Evolutionary conservation across 371 early-diverging fungal species (phyloP).

Genomic region (Sporodiniella umbellata): DNA sequence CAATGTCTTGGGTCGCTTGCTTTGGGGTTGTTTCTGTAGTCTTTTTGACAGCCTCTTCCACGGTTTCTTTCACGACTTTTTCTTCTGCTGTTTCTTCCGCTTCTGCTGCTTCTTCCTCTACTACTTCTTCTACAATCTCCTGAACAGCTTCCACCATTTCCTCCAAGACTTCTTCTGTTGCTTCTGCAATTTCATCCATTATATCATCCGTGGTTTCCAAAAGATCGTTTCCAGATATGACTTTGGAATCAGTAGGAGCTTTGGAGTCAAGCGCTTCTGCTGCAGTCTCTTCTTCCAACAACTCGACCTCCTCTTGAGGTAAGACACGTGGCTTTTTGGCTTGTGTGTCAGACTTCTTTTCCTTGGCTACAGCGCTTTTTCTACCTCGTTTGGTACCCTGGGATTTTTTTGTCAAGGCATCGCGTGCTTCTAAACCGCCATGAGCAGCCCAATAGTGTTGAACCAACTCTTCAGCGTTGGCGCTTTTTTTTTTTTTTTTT

Average conservation of each 20-base stretch:
- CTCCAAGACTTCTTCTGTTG: too few species aligned
- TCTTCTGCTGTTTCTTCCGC: background rate
- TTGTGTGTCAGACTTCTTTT: background rate
- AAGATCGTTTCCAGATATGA: constrained; percentile 1
- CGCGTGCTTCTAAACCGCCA: background rate
- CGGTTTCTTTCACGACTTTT: too few species aligned
- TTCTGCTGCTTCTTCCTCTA: background rate
- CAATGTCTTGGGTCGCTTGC: too few species aligned
- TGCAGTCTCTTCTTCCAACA: background rate
- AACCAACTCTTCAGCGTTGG: background rate
- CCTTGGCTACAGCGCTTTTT: background rate
- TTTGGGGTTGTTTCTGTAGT: too few species aligned
- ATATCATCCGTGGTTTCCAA: background rate
- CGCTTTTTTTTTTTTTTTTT: background rate
- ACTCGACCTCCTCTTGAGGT: background rate
- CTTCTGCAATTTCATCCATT: background rate
- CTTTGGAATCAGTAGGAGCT: too few species aligned
- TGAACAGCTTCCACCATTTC: too few species aligned
- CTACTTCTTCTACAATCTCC: background rate
- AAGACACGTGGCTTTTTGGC: too few species aligned
- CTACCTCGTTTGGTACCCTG: background rate
- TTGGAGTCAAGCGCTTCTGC: background rate
- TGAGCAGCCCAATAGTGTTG: background rate
- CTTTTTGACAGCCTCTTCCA: too few species aligned
- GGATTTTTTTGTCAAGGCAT: background rate